phyloP scores from a whole-genome alignment of 257 asterid species.

The Solanum phureja region DNA sequence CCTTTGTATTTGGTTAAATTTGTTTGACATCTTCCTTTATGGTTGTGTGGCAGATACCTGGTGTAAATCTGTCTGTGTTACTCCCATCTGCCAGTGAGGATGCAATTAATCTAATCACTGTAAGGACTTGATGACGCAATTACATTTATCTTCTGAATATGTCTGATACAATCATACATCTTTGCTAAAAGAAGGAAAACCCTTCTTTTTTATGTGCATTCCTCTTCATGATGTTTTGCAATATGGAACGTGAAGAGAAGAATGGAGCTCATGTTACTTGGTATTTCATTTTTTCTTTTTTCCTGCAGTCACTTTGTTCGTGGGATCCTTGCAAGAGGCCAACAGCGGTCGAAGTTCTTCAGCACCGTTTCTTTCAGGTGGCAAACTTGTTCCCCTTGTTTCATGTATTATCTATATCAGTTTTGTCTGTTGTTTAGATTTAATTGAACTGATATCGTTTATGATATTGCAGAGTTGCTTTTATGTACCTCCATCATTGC shows the following conservation, averaged over 20 bases:
- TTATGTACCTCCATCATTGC: constrained; percentile 53
- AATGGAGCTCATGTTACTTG: background rate
- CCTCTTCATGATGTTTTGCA: background rate
- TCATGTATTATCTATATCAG: constrained; percentile 21
- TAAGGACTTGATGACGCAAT: constrained; percentile 35
- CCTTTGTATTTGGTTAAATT: background rate
- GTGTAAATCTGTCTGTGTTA: constrained; percentile 41
- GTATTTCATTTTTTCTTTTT: background rate
- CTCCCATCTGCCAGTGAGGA: constrained; percentile 74
- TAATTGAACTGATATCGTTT: background rate
- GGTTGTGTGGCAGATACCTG: constrained; percentile 13
- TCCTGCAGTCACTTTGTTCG: constrained; percentile 43
- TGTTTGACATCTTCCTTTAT: background rate
- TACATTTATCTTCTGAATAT: background rate
- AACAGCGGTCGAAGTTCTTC: constrained; percentile 55
- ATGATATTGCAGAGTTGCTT: constrained; percentile 45
- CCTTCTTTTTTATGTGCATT: background rate
- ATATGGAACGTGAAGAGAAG: background rate
- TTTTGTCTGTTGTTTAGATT: background rate
- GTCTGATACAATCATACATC: background rate
- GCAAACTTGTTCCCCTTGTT: background rate
- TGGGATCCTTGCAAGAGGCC: constrained; percentile 80
- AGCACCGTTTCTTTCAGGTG: constrained; percentile 77
- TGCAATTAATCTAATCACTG: constrained; percentile 59
- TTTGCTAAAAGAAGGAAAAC: background rate